Evolutionary conservation across 192 early-diverging fungal species (phyloP), one percentile per base, ranked within the genome.

Genomic region (Coemansia sp.): DNA sequence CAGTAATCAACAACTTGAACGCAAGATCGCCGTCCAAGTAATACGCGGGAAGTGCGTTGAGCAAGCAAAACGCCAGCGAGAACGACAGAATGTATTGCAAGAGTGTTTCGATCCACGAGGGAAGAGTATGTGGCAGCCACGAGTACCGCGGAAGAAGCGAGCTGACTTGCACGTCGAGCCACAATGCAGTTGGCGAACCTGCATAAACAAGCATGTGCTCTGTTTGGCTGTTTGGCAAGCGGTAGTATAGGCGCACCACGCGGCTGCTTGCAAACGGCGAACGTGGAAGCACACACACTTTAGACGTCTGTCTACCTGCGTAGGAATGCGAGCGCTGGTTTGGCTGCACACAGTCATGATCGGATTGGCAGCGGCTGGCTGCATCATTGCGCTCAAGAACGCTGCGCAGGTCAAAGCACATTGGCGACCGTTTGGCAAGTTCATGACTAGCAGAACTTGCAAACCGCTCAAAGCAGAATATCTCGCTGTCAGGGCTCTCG

Each of bases 81-180:
- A 79, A 73, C 14, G 76, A 69, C 55, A 79, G 41, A 1, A 73
- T 54, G 19, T 79, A 79, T 47, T 70, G 76, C 51, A 70, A 29
- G 52, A 73, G 35, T 32, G 62, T 43, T 51, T 79, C 76, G 23
- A 52, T 24, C 67, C 65, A 63, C 35, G 63, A 49, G 1, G 70
- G 70, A 9, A 73, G 41, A 1, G 52, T 15, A 12, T 49, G 25
- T 0, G 68, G 72, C 15, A 79, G 38, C 60, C 56, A 67, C 21
- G 11, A 1, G 48, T 24, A 60, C 29, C 66, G 63, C 5, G 69
- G 75, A 15, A 22, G 22, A 32, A 79, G 60, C 62, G 76, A 56
- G 61, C 66, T 69, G 8, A 73, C 76, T 43, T 68, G 66, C 49
- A 79, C 65, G 5, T 79, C 67, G 5, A 64, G 58, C 76, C 76